phyloP scores from a whole-genome alignment of 257 asterid genomes.

The Echites panduratus region DNA sequence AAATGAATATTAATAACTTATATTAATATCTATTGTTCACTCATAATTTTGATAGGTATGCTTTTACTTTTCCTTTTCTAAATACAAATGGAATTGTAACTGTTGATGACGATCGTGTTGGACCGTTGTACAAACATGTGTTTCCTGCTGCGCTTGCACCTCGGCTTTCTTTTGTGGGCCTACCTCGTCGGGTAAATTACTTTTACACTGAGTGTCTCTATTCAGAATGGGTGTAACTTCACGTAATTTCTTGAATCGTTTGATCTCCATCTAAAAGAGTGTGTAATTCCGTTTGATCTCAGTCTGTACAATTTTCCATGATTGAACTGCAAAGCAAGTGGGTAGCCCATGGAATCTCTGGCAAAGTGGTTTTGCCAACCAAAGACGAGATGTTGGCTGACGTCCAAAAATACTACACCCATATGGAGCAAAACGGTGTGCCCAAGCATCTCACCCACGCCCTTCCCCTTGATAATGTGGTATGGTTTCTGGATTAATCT shows the following conservation, averaged over 20 bases:
- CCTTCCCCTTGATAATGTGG: conserved; percentile 1
- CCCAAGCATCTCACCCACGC: conserved; percentile 15
- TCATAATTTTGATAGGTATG: conserved; percentile 41
- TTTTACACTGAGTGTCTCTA: not conserved
- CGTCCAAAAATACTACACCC: conserved; percentile 32
- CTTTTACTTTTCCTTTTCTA: conserved; percentile 46
- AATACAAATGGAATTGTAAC: conserved; percentile 42
- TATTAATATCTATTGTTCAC: too few species aligned
- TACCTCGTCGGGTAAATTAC: conserved; percentile 31
- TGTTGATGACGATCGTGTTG: conserved; percentile 49
- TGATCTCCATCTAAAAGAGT: too few species aligned
- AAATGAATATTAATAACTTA: too few species aligned
- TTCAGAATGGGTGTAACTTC: too few species aligned
- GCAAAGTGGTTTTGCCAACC: conserved; percentile 38
- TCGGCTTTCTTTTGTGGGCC: conserved; percentile 48
- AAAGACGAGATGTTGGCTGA: conserved; percentile 43
- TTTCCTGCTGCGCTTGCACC: conserved; percentile 66
- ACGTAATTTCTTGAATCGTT: too few species aligned
- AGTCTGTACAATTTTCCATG: conserved; percentile 23
- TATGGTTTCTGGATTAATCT: not conserved
- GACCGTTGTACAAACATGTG: conserved; percentile 54
- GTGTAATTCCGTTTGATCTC: too few species aligned
- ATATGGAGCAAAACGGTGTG: conserved; percentile 34
- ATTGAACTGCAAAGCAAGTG: conserved; percentile 59
- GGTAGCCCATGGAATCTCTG: conserved; percentile 48